A percentile compares a stretch with the other conserved stretches of the same genome.
Conservation (phyloP, 2,329 filamentous ascomycete genomes). For the Pleurostoma richardsiae region DNA sequence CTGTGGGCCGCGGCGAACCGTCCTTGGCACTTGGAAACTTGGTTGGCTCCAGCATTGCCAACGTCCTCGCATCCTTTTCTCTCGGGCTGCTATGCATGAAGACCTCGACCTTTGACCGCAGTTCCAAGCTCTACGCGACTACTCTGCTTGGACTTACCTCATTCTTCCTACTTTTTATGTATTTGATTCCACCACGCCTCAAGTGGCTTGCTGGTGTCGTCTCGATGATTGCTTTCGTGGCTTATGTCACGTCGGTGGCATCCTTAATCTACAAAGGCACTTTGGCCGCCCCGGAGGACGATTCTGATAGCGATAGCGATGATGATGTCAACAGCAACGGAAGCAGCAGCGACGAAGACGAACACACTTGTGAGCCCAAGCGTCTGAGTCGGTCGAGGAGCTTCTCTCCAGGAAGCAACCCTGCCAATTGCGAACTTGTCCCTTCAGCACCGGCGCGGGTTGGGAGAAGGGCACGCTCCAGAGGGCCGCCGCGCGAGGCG, state of each 20-base stretch:
- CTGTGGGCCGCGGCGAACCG: slow-evolving; percentile 34
- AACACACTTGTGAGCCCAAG: slow-evolving; percentile 7
- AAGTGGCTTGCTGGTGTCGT: slow-evolving; percentile 28
- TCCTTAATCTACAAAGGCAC: slow-evolving; percentile 38
- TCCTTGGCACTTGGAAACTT: slow-evolving; percentile 46
- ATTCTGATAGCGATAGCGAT: slow-evolving; percentile 28
- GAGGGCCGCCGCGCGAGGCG: background rate
- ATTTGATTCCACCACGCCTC: slow-evolving; percentile 20
- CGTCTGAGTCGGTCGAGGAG: no score
- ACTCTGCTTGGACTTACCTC: slow-evolving; percentile 35
- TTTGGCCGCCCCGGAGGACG: slow-evolving; percentile 31
- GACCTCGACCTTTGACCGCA: slow-evolving; percentile 32
- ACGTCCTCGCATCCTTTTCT: slow-evolving; percentile 48
- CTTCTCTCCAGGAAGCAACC: background rate
- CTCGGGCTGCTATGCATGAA: slow-evolving; percentile 39
- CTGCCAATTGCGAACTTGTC: background rate
- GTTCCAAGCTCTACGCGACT: slow-evolving; percentile 39
- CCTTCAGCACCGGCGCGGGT: background rate
- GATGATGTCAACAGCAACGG: slow-evolving; percentile 1
- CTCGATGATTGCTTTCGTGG: slow-evolving; percentile 33
- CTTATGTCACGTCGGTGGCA: slow-evolving; percentile 37
- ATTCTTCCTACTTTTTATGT: slow-evolving; percentile 25
- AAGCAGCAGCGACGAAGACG: slow-evolving; percentile 3
- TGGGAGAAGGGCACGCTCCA: no score
- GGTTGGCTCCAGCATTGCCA: slow-evolving; percentile 45